These are phyloP conservation scores for Fusarium cicatricum DNA, from an alignment of 2,329 filamentous ascomycete species.

Conservation along the genomic window DNA sequence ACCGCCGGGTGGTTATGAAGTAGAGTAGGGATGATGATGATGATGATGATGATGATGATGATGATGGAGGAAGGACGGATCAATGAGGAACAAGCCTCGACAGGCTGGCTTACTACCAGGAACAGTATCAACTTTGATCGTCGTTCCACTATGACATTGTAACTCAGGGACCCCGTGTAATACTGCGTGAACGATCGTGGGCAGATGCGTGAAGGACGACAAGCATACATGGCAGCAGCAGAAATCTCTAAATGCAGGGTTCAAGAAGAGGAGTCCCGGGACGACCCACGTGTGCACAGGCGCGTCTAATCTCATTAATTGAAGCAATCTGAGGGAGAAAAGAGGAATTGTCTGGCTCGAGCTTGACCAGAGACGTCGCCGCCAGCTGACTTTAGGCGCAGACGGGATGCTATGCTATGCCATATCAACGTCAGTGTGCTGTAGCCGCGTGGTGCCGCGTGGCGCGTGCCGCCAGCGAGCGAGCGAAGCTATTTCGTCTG, in stretches of 20 bases:
- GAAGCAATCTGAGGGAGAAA: neutral
- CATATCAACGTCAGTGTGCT: slow-evolving; percentile 12
- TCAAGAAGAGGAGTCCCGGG: neutral
- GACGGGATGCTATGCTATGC: slow-evolving; percentile 1
- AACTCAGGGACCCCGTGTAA: neutral
- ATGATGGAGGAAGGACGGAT: slow-evolving; percentile 4
- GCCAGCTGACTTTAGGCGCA: neutral
- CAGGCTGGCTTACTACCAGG: neutral
- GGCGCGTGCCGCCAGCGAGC: neutral
- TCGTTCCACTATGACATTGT: neutral
- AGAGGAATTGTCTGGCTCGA: neutral
- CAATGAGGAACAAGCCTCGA: neutral
- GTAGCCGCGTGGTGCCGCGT: neutral
- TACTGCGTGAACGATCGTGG: slow-evolving; percentile 8
- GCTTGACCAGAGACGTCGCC: neutral
- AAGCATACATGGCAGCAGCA: neutral
- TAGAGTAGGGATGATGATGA: neutral
- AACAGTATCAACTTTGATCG: neutral
- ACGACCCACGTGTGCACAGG: neutral
- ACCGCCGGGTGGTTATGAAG: slow-evolving; percentile 1
- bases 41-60: too few relatives aligned
- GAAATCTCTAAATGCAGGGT: slow-evolving; percentile 1
- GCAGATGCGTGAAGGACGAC: neutral
- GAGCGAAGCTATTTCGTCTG: neutral
- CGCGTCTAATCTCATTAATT: neutral